Evolutionary conservation across 2,329 filamentous ascomycete species (phyloP), one percentile per base, ranked within the genome.

Genomic region (Xylariomycetidae sp.): DNA sequence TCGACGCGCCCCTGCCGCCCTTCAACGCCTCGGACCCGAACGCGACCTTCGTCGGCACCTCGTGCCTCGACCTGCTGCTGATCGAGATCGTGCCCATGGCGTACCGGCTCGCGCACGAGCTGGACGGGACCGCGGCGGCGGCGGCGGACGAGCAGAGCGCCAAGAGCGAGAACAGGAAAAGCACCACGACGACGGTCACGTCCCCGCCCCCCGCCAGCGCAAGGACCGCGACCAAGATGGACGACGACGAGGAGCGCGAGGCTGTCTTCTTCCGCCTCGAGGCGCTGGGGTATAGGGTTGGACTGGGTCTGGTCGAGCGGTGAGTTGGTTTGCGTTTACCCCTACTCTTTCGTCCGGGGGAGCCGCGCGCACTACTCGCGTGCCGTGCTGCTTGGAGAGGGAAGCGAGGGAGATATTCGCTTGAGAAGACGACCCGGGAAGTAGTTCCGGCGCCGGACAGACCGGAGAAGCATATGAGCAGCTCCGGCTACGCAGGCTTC

Each of bases 1-100:
- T 86, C 65, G 82, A 88, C 45, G 63, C 76, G 27, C 72, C 80
- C 28, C 67, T 79, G 52, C 79, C 80, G 2, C 76, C 79, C 10
- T 82, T 76, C 67, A 83, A 81, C 60, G 68, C 79, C 48, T 74
- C 73, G 45, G 87, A 94, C 61, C 83, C 85, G 23, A 71, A 71
- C 39, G 82, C 84, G 38, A 77, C 79, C 40, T 85, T 89, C 64
- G 72, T 95, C 50, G 82, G 76, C 64, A 78, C 82, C 37, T 92
- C 90, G 29, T 88, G 85, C 58, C 79, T 98, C 51, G 92, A 98
- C 62, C 83, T 98, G 49, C 76, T 98, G 36, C 76, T 98, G 49
- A 96, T 96, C 57, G 92, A 98, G 67, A 77, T 98, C 35, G 92
- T 98, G 12, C 92, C 92, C 24, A 82, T 96, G 69, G 85, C 90